phyloP scores from a whole-genome alignment of 495 filamentous ascomycete species.

The Xylaria venustula region DNA sequence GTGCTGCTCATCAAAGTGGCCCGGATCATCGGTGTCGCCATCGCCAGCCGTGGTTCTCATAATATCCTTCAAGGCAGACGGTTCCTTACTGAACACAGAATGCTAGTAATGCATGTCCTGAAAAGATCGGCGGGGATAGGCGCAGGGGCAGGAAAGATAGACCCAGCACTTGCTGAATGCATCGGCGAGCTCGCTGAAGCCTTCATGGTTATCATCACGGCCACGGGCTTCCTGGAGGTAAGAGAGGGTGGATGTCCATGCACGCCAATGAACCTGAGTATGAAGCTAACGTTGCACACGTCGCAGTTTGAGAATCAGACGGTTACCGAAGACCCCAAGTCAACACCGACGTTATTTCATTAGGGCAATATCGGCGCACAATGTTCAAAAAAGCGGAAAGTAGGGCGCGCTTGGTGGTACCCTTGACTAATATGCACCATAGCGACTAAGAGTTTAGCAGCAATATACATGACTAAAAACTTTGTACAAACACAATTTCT shows the following conservation, averaged over 20 bases:
- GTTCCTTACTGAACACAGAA: constrained; percentile 78
- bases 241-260: constrained; percentile 14
- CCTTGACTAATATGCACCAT: not conserved
- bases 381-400: not conserved
- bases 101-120: constrained; percentile 81
- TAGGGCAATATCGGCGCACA: constrained; percentile 3
- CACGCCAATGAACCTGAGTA: not conserved
- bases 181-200: constrained; percentile 57
- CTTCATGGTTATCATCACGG: constrained; percentile 55
- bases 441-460: not conserved
- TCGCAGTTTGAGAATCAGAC: constrained; percentile 43
- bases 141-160: constrained; percentile 32
- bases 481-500: no score
- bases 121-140: constrained; percentile 86
- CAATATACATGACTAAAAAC: not conserved
- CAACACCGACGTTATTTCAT: constrained; percentile 23
- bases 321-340: constrained; percentile 19
- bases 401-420: not conserved
- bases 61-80: constrained; percentile 74
- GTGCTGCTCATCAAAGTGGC: constrained; percentile 76
- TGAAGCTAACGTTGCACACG: constrained; percentile 1
- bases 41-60: constrained; percentile 74
- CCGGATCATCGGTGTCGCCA: constrained; percentile 73
- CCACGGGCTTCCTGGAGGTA: constrained; percentile 62
- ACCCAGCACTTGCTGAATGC: constrained; percentile 40